Percentiles rank a stretch among this genome's conserved stretches.
These are phyloP conservation scores for Zanthoxylum bungeanum DNA, from an alignment of 345 rosid species.

Conservation along the genomic window DNA sequence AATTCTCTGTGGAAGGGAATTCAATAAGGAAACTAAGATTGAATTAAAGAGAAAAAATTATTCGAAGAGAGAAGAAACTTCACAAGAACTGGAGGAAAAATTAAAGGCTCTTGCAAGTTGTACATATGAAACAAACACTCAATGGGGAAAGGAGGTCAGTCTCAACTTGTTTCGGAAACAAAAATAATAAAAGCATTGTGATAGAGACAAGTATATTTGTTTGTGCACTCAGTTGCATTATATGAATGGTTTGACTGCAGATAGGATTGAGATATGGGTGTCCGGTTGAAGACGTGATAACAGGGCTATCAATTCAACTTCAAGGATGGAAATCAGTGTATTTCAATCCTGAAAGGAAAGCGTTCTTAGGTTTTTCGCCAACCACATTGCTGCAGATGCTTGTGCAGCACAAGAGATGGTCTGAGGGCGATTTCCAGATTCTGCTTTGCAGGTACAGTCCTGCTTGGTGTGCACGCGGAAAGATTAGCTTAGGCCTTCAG, in stretches of 20 bases:
- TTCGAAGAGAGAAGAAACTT: constrained; percentile 12
- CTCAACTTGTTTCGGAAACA: not conserved
- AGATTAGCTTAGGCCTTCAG: constrained; percentile 44
- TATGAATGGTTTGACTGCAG: constrained; percentile 33
- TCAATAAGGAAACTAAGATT: constrained; percentile 13
- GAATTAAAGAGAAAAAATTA: constrained; percentile 22
- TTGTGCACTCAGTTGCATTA: not conserved
- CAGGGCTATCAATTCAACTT: constrained; percentile 68
- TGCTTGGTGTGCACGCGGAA: constrained; percentile 45
- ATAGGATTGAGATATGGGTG: constrained; percentile 71
- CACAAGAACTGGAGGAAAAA: constrained; percentile 24
- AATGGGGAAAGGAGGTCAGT: constrained; percentile 75
- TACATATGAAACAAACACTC: constrained; percentile 44
- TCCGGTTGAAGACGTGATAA: constrained; percentile 77
- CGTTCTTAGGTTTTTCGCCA: constrained; percentile 61
- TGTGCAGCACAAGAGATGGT: constrained; percentile 77
- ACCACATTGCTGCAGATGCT: constrained; percentile 54
- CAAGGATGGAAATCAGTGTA: constrained; percentile 71
- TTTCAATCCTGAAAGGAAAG: constrained; percentile 46
- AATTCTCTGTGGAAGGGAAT: constrained; percentile 46
- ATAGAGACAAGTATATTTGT: not conserved
- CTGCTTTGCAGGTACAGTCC: constrained; percentile 59
- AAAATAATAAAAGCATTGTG: not conserved
- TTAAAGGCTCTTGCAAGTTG: constrained; percentile 54
- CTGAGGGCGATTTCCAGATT: constrained; percentile 74